Percentiles rank a stretch among this genome's conserved stretches.
Conservation (phyloP, 208 protist genomes). For the Acanthamoeba castellanii region DNA sequence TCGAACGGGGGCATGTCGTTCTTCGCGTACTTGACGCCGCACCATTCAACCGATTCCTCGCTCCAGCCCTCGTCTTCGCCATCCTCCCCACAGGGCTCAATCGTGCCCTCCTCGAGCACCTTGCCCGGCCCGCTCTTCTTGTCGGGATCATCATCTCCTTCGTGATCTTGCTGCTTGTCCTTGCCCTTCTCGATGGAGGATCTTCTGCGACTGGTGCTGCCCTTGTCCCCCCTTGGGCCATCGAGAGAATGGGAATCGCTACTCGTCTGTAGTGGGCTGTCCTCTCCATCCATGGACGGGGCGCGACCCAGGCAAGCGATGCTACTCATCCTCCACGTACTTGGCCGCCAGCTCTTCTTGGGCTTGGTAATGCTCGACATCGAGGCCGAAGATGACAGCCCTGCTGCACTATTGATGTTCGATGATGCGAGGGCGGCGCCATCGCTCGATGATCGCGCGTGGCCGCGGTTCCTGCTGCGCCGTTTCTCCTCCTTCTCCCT, state of each 20-base stretch:
- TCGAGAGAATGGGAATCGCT: background rate
- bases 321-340: background rate
- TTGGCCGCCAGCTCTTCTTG: background rate
- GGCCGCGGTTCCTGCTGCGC: background rate
- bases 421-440: background rate
- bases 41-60: constrained; percentile 12
- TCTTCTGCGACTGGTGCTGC: background rate
- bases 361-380: background rate
- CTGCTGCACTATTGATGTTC: background rate
- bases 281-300: background rate
- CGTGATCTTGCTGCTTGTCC: background rate
- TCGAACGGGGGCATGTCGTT: background rate
- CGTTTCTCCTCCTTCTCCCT: background rate
- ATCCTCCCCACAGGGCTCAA: background rate
- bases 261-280: background rate
- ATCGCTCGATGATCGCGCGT: background rate
- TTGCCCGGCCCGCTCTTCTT: constrained; percentile 5
- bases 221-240: background rate
- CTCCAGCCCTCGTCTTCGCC: background rate
- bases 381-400: background rate
- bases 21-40: background rate
- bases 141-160: background rate
- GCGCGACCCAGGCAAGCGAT: background rate
- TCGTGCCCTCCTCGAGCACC: background rate
- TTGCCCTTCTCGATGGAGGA: background rate